phyloP scores from a whole-genome alignment of 2,329 filamentous ascomycete species.

The Sporothrix pseudoabietina region DNA sequence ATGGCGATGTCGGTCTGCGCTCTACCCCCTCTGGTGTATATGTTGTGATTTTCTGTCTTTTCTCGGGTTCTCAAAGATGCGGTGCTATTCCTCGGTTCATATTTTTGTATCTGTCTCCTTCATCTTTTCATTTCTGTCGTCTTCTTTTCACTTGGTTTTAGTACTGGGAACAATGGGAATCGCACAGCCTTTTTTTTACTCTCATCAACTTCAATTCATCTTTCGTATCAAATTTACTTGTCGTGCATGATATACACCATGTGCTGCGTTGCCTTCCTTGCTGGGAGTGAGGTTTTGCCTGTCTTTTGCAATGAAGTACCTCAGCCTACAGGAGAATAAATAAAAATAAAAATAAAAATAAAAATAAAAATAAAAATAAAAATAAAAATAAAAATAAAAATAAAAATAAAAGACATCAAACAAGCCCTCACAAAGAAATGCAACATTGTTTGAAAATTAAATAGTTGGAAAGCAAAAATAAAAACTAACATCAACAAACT shows the following conservation, averaged over 20 bases:
- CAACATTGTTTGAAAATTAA: no score
- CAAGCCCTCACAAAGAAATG: no score
- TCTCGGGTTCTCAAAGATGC: not conserved
- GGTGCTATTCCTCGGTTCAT: not conserved
- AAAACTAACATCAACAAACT: no score
- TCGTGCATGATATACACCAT: not conserved
- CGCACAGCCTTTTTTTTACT: not conserved
- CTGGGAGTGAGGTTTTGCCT: no score
- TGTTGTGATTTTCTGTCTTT: not conserved
- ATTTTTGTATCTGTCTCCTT: not conserved
- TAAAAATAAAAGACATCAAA: no score
- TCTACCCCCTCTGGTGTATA: slow-evolving; percentile 10
- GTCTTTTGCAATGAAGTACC: no score
- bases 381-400: no score
- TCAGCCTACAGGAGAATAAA: no score
- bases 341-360: no score
- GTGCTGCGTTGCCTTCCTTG: not conserved
- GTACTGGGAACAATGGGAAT: not conserved
- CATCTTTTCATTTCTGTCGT: not conserved
- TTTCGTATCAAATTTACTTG: not conserved
- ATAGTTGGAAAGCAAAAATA: no score
- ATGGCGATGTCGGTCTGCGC: slow-evolving; percentile 6
- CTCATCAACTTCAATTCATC: not conserved
- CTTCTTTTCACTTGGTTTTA: not conserved
- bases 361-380: no score